Evolutionary conservation across 192 early-diverging fungal genomes (phyloP).

Genomic region (Neocallimastix lanati): DNA sequence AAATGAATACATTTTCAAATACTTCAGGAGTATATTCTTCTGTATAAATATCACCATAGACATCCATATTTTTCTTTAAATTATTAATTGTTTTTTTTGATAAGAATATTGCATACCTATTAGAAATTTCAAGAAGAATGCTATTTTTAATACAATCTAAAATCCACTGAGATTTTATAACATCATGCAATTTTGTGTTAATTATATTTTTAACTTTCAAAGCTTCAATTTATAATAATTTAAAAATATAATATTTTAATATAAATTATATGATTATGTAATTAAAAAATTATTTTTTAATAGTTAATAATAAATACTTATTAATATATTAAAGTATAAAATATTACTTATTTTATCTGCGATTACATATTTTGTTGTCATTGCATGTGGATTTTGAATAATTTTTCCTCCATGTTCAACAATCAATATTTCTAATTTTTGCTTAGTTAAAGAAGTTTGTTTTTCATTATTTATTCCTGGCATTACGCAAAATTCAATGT

Average conservation of each 20-base stretch:
- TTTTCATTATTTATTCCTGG: constrained; percentile 17
- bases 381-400: constrained; percentile 29
- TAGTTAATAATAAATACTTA: too few relatives aligned
- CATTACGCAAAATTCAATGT: constrained; percentile 33
- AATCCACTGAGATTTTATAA: constrained; percentile 47
- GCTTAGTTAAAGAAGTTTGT: constrained; percentile 13
- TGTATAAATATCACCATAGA: constrained; percentile 47
- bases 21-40: constrained; percentile 24
- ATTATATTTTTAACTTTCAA: constrained; percentile 33
- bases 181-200: constrained; percentile 20
- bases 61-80: constrained; percentile 37
- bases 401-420: constrained; percentile 39
- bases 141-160: constrained; percentile 31
- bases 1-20: constrained; percentile 30
- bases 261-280: too few relatives aligned
- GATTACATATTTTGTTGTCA: constrained; percentile 20
- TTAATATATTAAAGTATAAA: not conserved
- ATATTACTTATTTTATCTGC: constrained; percentile 15
- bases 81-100: constrained; percentile 21
- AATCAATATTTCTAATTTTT: constrained; percentile 35
- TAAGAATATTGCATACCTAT: constrained; percentile 41
- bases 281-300: too few relatives aligned
- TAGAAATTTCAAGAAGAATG: constrained; percentile 25
- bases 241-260: too few relatives aligned
- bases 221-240: constrained; percentile 13